These are phyloP conservation scores for Colletotrichum nymphaeae DNA, from an alignment of 2,329 filamentous ascomycete species.

Conservation along the genomic window DNA sequence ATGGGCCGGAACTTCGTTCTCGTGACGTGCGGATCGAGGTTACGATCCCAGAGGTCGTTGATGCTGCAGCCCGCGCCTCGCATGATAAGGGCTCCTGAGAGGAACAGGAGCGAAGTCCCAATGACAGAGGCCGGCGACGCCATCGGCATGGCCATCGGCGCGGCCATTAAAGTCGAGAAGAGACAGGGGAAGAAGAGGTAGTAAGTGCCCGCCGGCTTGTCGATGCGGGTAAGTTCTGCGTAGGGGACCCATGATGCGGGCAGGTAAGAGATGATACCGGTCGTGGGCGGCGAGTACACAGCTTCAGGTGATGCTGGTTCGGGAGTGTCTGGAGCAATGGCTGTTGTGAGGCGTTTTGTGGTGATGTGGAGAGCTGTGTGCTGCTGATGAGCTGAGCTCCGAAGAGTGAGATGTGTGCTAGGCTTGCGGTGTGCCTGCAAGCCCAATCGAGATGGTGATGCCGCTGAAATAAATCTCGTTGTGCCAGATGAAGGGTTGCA, in stretches of 20 bases:
- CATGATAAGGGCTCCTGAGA: slow-evolving; percentile 84
- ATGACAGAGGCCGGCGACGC: slow-evolving; percentile 70
- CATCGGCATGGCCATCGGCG: slow-evolving; percentile 73
- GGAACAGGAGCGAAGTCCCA: slow-evolving; percentile 76
- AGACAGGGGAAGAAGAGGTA: slow-evolving; percentile 89
- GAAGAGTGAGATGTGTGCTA: neutral
- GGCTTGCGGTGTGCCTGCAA: slow-evolving; percentile 16
- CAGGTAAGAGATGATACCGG: slow-evolving; percentile 76
- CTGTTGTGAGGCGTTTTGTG: slow-evolving; percentile 11
- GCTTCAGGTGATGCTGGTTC: slow-evolving; percentile 36
- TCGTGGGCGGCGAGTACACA: slow-evolving; percentile 76
- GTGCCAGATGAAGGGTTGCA: neutral
- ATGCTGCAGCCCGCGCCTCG: slow-evolving; percentile 89
- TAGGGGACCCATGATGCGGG: slow-evolving; percentile 81
- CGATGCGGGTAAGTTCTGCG: slow-evolving; percentile 82
- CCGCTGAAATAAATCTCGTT: neutral
- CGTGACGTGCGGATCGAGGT: slow-evolving; percentile 83
- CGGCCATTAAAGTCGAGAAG: slow-evolving; percentile 85
- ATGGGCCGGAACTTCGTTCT: slow-evolving; percentile 84
- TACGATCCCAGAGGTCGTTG: slow-evolving; percentile 91
- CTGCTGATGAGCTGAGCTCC: neutral
- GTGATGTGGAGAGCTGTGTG: slow-evolving; percentile 32
- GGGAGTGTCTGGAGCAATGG: slow-evolving; percentile 28
- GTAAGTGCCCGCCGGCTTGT: slow-evolving; percentile 85
- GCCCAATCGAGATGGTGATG: neutral